These are phyloP conservation scores for Trametes polyzona DNA, from an alignment of 1,284 basidiomycete genomes.

Conservation along the genomic window DNA sequence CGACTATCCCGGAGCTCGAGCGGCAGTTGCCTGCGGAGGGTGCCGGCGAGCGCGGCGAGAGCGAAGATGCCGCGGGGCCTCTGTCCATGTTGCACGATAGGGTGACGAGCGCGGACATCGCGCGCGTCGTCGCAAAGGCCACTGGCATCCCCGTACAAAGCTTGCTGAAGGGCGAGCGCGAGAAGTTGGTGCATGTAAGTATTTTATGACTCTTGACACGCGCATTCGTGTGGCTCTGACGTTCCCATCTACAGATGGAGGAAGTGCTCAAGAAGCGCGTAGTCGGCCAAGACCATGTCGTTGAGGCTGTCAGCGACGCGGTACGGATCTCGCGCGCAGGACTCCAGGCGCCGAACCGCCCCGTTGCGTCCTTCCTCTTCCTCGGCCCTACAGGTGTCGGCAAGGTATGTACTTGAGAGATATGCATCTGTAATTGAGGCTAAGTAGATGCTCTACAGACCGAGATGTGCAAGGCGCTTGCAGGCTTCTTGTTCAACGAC, in stretches of 20 bases:
- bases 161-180: constrained; percentile 86
- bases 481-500: constrained; percentile 87
- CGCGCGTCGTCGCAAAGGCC: constrained; percentile 85
- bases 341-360: constrained; percentile 83
- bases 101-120: constrained; percentile 88
- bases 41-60: constrained; percentile 41
- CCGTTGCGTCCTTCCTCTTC: constrained; percentile 92
- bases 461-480: constrained; percentile 86
- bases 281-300: constrained; percentile 88
- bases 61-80: constrained; percentile 49
- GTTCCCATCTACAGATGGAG: constrained; percentile 70
- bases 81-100: constrained; percentile 81
- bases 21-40: constrained; percentile 72
- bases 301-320: constrained; percentile 82
- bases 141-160: constrained; percentile 94
- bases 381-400: constrained; percentile 88
- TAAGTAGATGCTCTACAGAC: constrained; percentile 51
- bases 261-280: constrained; percentile 75
- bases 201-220: background rate
- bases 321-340: constrained; percentile 92
- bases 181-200: constrained; percentile 87
- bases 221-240: constrained; percentile 12
- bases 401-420: constrained; percentile 53
- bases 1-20: constrained; percentile 84
- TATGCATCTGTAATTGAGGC: background rate